Conservation (phyloP, 192 early-diverging fungal genomes). For the Coemansia sp. region DNA sequence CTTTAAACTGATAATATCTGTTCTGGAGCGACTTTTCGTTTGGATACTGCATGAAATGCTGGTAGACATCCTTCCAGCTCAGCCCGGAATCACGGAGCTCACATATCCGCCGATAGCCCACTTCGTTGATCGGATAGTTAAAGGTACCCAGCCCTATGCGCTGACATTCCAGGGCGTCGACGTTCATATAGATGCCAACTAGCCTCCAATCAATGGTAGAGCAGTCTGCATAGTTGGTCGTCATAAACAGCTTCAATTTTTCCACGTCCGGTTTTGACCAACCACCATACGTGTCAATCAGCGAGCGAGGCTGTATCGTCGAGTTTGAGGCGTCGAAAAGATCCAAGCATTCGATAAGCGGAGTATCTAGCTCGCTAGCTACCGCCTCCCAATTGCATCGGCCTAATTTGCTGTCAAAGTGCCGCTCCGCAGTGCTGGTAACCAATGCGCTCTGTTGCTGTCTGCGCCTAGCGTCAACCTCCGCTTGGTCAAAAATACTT, state of each 20-base stretch:
- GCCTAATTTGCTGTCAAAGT: too few relatives aligned
- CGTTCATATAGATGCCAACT: not conserved
- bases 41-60: not conserved
- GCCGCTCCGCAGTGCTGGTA: too few relatives aligned
- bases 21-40: not conserved
- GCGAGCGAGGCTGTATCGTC: constrained; percentile 4
- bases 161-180: not conserved
- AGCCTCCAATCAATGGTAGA: not conserved
- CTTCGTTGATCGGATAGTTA: not conserved
- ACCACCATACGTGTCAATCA: not conserved
- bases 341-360: not conserved
- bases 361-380: not conserved
- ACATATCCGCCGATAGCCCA: not conserved
- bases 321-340: not conserved
- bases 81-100: not conserved
- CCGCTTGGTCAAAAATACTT: too few relatives aligned
- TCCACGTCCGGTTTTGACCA: not conserved
- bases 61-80: not conserved
- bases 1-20: not conserved
- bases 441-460: too few relatives aligned
- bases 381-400: too few relatives aligned
- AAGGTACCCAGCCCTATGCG: not conserved
- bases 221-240: not conserved
- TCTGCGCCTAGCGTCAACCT: too few relatives aligned
- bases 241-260: not conserved